Evolutionary conservation across 2,329 filamentous ascomycete genomes (phyloP), one percentile per base, ranked within the genome.

Genomic region (Colletotrichum falcatum): DNA sequence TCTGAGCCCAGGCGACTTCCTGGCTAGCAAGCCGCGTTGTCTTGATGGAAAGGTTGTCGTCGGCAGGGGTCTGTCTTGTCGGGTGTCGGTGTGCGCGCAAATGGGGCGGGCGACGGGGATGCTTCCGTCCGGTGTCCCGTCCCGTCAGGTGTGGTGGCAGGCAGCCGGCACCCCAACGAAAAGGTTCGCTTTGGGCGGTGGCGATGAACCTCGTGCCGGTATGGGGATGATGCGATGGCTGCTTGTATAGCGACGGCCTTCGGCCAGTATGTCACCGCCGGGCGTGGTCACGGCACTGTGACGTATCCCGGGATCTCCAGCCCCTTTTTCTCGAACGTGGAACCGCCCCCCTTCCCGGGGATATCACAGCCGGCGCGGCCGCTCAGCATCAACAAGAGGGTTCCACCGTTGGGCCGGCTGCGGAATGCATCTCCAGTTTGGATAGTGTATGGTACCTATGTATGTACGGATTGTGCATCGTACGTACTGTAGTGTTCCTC

Each of bases 201-300:
- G 30, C 14, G 6, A 59, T 44, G 5, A 7, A 16, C 39, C 46
- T 60, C 18, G 54, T 23, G 53, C 51, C 51, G 18, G 20, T 5
- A 6, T n/a, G 8, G 20, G 23, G 48, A 53, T 39, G 66, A 69
- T 46, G 44, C 33, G 66, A 69, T 46, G 44, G 30, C 37, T 33
- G 42, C 37, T 39, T 18, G 30, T 23, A 35, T 4, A n/a, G 33
- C 37, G 42, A 55, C 66, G 66, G 61, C 46, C 39, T 69, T 69
- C 54, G 16, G 55, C 23, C 61, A 66, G 46, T 55, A 55, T 39
- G 28, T 44, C 18, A 44, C 37, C 35, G 35, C 35, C 11, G 66
- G 66, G 35, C 66, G 54, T 55, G 54, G 54, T 46, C 60, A 53
- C 54, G 66, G 61, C 20, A 60, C 30, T 42, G 54, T 69, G 66